Conservation (phyloP, 148 eudicot genomes). For the Silene conica region DNA sequence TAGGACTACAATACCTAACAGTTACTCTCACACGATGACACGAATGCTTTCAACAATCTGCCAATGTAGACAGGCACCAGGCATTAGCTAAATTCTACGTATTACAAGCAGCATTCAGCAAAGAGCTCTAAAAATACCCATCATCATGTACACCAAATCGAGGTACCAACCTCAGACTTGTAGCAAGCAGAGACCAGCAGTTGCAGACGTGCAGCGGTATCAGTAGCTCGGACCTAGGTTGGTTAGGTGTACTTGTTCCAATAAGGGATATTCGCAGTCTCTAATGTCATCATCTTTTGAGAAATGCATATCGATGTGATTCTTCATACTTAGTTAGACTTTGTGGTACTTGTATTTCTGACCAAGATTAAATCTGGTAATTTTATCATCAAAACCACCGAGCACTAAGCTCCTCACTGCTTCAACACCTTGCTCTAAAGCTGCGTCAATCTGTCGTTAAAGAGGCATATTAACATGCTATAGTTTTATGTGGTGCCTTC, state of each 20-base stretch:
- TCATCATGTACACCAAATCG: constrained; percentile 5
- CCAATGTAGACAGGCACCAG: too few species aligned
- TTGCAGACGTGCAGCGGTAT: not conserved
- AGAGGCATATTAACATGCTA: not conserved
- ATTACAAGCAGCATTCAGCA: not conserved
- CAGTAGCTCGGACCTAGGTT: not conserved
- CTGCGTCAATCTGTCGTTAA: constrained; percentile 71
- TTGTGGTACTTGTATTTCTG: constrained; percentile 94
- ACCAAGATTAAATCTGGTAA: constrained; percentile 72
- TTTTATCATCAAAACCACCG: constrained; percentile 58
- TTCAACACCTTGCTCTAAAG: constrained; percentile 81
- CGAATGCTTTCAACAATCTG: too few species aligned
- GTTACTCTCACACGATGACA: too few species aligned
- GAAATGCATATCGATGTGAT: not conserved
- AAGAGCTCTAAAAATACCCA: constrained; percentile 10
- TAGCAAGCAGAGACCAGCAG: not conserved
- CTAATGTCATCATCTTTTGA: not conserved
- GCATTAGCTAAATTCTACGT: too few species aligned
- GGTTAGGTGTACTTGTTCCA: not conserved
- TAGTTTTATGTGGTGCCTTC: not conserved
- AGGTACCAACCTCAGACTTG: not conserved
- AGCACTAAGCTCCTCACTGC: constrained; percentile 67
- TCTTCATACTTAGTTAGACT: constrained; percentile 30
- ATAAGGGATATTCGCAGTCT: not conserved
- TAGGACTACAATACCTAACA: too few species aligned